phyloP scores from a whole-genome alignment of 164 flowering plant genomes.

The Liquidambar formosana region DNA sequence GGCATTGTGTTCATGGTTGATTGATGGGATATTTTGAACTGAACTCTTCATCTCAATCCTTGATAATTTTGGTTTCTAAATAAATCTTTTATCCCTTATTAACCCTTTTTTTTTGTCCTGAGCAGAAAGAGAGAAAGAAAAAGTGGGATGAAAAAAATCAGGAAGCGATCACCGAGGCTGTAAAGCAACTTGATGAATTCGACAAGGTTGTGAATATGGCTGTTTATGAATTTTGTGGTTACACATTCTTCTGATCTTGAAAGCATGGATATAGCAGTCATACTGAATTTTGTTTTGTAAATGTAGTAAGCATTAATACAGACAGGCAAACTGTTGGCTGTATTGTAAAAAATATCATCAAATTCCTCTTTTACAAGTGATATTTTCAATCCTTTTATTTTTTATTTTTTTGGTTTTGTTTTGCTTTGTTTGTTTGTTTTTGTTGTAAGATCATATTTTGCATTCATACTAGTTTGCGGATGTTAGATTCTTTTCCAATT shows the following conservation, averaged over 20 bases:
- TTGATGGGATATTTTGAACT: not conserved
- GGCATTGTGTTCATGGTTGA: not conserved
- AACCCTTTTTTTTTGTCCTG: not conserved
- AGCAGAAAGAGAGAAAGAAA: conserved; percentile 84
- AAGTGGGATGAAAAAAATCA: conserved; percentile 93
- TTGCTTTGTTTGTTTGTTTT: too few species aligned
- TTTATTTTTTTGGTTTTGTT: too few species aligned
- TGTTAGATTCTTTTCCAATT: not conserved
- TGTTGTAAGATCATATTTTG: not conserved
- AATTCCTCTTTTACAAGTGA: not conserved
- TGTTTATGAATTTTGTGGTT: conserved; percentile 1
- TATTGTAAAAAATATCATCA: not conserved
- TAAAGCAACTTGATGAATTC: conserved; percentile 74
- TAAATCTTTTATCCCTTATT: not conserved
- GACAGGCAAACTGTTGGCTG: not conserved
- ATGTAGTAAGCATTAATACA: too few species aligned
- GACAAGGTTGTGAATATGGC: conserved; percentile 58
- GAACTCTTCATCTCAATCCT: not conserved
- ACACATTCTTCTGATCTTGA: not conserved
- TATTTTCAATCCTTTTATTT: not conserved
- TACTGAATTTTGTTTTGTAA: too few species aligned
- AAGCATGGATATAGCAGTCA: too few species aligned
- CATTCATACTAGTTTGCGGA: too few species aligned
- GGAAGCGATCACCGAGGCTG: conserved; percentile 83
- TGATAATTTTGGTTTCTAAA: not conserved